Evolutionary conservation across 2,329 filamentous ascomycete genomes (phyloP), one percentile per base, ranked within the genome.

Genomic region (Alternaria novae-zelandiae): DNA sequence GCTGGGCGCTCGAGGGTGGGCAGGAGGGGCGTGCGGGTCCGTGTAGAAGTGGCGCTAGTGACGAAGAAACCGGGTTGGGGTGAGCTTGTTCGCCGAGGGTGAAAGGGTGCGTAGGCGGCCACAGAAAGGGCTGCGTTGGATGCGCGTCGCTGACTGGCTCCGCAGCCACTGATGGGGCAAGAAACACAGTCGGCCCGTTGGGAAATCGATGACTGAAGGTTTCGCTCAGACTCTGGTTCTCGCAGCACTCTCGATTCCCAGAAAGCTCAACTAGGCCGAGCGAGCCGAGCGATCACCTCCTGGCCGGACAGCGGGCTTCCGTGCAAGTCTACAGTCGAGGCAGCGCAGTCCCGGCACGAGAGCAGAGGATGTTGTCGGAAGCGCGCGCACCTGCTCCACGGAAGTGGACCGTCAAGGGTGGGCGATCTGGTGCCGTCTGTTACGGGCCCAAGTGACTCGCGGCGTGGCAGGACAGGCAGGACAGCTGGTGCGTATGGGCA

Each of bases 211-310:
- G 67, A 65, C 66, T 65, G 54, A 68, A 66, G 63, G 62, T 69
- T 66, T 69, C 68, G 66, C 68, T 62, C 57, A 58, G 54, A 60
- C 67, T 70, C 54, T 64, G 64, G 51, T 58, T 65, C 61, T 75
- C 68, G 67, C 72, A 75, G 74, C 69, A 68, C 66, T 62, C 61
- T 54, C 46, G 63, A 65, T 60, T 64, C 67, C 65, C 65, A 64
- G 68, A 74, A 68, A 56, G 62, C 68, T 70, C 72, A 72, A 63
- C 65, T 73, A 66, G 71, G 76, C 77, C 74, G 77, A 78, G 75
- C 61, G 65, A 72, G 73, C 75, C 74, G 75, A 75, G 70, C 70
- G 72, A 74, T 74, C 74, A 70, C 73, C 71, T 75, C 61, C 73
- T 54, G 74, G 73, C 69, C 71, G 72, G 74, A 72, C 73, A 72